Evolutionary conservation across 2,329 filamentous ascomycete genomes (phyloP).

Genomic region (Colletotrichum lindemuthianum): DNA sequence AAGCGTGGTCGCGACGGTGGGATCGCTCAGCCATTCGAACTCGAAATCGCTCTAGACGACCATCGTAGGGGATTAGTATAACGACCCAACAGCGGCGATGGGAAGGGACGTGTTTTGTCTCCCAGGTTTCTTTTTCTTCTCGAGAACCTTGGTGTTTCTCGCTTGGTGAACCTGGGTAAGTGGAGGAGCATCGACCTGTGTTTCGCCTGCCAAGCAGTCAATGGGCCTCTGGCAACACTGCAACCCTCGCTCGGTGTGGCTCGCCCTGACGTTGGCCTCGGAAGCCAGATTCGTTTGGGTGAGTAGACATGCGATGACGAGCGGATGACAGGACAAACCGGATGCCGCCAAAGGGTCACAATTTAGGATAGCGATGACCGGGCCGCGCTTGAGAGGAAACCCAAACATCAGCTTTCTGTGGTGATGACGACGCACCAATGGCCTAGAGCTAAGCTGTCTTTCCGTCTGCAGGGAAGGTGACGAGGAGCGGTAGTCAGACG

Average conservation of each 20-base stretch:
- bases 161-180: too few species aligned
- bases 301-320: slow-evolving; percentile 15
- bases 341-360: slow-evolving; percentile 4
- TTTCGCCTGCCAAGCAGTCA: too few species aligned
- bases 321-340: slow-evolving; percentile 16
- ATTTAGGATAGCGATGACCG: neutral
- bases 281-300: neutral
- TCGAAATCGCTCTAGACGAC: too few species aligned
- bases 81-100: too few species aligned
- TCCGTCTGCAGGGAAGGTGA: neutral
- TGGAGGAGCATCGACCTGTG: too few species aligned
- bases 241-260: neutral
- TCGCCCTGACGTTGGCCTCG: neutral
- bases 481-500: neutral
- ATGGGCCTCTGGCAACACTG: neutral
- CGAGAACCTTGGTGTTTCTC: too few species aligned
- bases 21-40: too few species aligned
- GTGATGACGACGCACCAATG: neutral
- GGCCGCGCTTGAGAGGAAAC: neutral
- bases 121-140: too few species aligned
- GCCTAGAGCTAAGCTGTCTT: neutral
- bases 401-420: neutral
- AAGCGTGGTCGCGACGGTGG: too few species aligned
- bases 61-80: too few species aligned
- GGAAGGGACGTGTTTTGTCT: too few species aligned